Conservation (phyloP, 2,329 filamentous ascomycete species). For the Paraphoma sp. region DNA sequence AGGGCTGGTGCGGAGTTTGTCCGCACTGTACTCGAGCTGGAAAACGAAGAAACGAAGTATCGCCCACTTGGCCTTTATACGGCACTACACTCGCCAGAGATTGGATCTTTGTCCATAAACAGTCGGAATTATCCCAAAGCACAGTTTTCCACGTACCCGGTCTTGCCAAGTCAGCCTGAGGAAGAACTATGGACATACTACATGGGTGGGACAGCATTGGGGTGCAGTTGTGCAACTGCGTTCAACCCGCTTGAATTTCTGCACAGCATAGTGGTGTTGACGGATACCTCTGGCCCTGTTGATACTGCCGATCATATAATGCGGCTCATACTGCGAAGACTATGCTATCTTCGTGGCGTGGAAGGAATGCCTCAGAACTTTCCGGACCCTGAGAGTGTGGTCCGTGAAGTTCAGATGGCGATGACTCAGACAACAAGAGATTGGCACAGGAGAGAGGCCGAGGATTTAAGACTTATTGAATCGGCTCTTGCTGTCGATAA, state of each 20-base stretch:
- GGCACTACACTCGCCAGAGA: background rate
- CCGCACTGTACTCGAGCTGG: too few relatives aligned
- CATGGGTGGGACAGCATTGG: constrained; percentile 8
- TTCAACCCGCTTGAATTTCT: background rate
- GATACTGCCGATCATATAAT: constrained; percentile 9
- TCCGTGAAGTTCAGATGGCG: background rate
- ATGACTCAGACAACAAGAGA: background rate
- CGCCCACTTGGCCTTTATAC: constrained; percentile 1
- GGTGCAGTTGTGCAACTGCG: constrained; percentile 5
- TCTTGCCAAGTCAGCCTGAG: background rate
- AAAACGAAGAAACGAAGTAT: background rate
- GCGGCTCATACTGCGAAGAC: constrained; percentile 2
- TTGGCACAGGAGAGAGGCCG: background rate
- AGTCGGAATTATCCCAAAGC: constrained; percentile 1
- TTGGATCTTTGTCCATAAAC: constrained; percentile 9
- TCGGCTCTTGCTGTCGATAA: background rate
- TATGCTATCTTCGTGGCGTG: background rate
- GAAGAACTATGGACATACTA: background rate
- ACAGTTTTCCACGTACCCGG: constrained; percentile 4
- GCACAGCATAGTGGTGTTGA: constrained; percentile 6
- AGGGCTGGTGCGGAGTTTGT: background rate
- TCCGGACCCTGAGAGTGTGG: too few relatives aligned
- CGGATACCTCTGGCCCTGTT: constrained; percentile 11
- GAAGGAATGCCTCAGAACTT: too few relatives aligned
- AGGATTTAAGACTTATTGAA: background rate